Evolutionary conservation across 192 early-diverging fungal genomes (phyloP), one percentile per base, ranked within the genome.

Genomic region (Coemansia sp.): DNA sequence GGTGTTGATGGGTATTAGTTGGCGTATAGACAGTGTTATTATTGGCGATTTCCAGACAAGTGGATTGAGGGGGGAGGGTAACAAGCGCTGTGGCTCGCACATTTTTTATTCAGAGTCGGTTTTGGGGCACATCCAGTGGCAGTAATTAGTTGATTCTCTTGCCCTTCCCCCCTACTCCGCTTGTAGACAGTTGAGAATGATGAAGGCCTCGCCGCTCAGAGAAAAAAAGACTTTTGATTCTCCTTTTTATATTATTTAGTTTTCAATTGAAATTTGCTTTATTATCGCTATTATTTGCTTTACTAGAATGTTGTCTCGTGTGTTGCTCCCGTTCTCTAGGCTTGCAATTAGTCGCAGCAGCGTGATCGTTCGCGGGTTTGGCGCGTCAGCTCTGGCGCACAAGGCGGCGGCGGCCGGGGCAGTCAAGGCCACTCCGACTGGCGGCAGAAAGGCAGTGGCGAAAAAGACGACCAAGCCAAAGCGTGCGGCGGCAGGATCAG

Each of bases 401-500:
- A 45, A 54, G 11, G 39, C 46, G 17, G 46, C 36, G 35, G 25
- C 32, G 32, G 62, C 15, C 24, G 37, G 14, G 29, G 31, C 67
- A 11, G 46, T 47, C 22, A 47, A 57, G 54, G 35, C 51, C 6
- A 24, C 60, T 4, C 8, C 47, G 32, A 20, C 62, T 9, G 29
- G 22, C 31, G 60, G 60, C 61, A 45, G 27, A 20, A 57, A 42
- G 39, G 19, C 40, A 22, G n/a, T n/a, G n/a, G n/a, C 32, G 31
- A 62, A 59, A 42, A 58, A 64, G 47, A 1, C 62, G 7, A 7
- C 7, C 32, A 35, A 35, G 62, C n/a, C 37, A 3, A 64, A 51
- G 62, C 43, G 42, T 45, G 42, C 20, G 17, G 42, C 42, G n/a
- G 42, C 8, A 45, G 20, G 42, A 15, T 7, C 42, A 45, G 3